Percentiles rank a stretch among this genome's conserved stretches.
phyloP scores from a whole-genome alignment of 2,329 filamentous ascomycete species.

The Colletotrichum scovillei region DNA sequence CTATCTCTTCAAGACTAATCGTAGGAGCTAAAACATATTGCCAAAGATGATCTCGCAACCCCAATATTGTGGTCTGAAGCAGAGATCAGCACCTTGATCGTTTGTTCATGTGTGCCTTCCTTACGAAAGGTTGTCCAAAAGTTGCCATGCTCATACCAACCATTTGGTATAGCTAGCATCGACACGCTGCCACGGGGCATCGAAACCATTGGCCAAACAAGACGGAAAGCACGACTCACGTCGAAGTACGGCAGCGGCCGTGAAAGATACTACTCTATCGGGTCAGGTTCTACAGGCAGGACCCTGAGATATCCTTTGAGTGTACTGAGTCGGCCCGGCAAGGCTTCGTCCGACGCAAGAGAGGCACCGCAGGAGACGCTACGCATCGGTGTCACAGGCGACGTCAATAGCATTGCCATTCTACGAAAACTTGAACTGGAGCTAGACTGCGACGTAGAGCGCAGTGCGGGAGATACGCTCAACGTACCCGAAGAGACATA shows the following conservation, averaged over 20 bases:
- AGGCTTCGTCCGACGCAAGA: neutral
- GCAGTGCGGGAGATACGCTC: neutral
- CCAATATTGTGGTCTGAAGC: slow-evolving; percentile 45
- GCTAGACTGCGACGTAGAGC: neutral
- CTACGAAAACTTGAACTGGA: neutral
- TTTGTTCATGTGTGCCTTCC: slow-evolving; percentile 46
- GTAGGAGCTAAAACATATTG: neutral
- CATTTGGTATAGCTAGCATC: slow-evolving; percentile 39
- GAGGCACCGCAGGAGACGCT: neutral
- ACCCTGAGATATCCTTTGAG: slow-evolving; percentile 2
- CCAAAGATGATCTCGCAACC: slow-evolving; percentile 40
- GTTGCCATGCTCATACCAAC: slow-evolving; percentile 41
- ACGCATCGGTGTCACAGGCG: neutral
- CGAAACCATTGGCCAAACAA: slow-evolving; percentile 10
- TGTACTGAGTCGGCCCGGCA: neutral
- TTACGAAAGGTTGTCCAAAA: slow-evolving; percentile 42
- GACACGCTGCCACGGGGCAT: neutral
- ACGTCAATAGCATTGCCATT: too few relatives aligned
- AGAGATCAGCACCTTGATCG: slow-evolving; percentile 43
- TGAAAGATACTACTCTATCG: neutral
- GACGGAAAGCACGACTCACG: neutral
- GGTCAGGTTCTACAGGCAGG: neutral
- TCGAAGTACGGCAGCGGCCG: neutral
- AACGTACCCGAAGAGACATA: neutral
- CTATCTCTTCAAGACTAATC: too few relatives aligned